Base-by-base conservation (phyloP, 2,329 filamentous ascomycete genomes). In the Penicillium sp. region DNA sequence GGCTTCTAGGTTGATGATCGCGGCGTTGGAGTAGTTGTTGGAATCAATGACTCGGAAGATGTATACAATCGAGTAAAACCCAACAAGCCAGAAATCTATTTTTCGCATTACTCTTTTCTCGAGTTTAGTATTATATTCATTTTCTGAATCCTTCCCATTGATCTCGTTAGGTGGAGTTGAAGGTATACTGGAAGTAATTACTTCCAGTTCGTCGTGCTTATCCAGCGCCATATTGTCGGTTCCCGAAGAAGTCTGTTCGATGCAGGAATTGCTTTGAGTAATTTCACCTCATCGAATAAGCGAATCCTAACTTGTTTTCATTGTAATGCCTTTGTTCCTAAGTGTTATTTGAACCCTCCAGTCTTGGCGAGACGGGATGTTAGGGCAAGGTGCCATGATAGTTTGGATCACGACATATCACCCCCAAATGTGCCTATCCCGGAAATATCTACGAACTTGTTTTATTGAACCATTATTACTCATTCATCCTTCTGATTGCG, bases 1-100 rank as follows among this genome's bases (percentile, higher is more conserved):
- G 25, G 67, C 58, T 59, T 75, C 74, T 22, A 75, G 66, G 49
- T 75, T 75, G 64, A 75, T 75, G 47, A 76, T 76, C 11, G 74
- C 73, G 1, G 74, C 71, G 25, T 75, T 76, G 14, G 73, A 68
- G 56, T 74, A 74, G 54, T 76, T 76, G 42, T 63, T 67, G 4
- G 70, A 73, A 60, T 75, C 72, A 26, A 76, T 74, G 40, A 74
- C 71, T 2, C 71, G 67, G 56, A 76, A 73, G 35, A 76, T 64
- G 50, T 76, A 76, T 14, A 76, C 73, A 2, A 74, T 7, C 1
- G 73, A 75, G 53, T 75, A 67, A 48, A 67, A 67, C 1, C 62
- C 63, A 12, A 67, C 64, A 10, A 66, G 61, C 64, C 64, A 67
- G 40, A 66, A 59, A 56, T 75, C 74, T 40, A 71, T 60, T 61